Percentiles rank a stretch among this genome's conserved stretches.
These are phyloP conservation scores for Arbutus unedo DNA, from an alignment of 148 eudicot genomes.

Conservation along the genomic window DNA sequence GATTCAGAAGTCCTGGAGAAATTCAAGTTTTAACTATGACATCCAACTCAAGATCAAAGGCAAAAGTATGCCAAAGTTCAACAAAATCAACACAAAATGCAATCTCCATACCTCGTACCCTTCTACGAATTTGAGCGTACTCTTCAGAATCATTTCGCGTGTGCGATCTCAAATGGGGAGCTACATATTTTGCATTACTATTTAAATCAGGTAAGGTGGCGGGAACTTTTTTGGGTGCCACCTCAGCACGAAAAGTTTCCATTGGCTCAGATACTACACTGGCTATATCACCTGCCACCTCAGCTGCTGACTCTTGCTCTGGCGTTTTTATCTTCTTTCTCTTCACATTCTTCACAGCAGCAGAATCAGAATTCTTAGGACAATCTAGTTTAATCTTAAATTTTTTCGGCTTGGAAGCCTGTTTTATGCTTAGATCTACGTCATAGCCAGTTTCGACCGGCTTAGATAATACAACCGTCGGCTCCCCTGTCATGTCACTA, in stretches of 20 bases:
- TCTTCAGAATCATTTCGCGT: constrained; percentile 55
- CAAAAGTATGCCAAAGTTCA: constrained; percentile 1
- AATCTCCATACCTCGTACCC: constrained; percentile 59
- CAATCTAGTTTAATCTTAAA: constrained; percentile 13
- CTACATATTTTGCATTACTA: constrained; percentile 51
- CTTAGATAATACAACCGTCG: constrained; percentile 8
- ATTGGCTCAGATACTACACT: constrained; percentile 21
- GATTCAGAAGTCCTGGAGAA: constrained; percentile 72
- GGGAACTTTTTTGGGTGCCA: constrained; percentile 23
- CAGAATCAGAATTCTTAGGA: constrained; percentile 12
- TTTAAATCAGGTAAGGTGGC: constrained; percentile 19
- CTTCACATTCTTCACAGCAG: constrained; percentile 16
- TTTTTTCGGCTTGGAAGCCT: constrained; percentile 5
- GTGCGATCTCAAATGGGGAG: constrained; percentile 72
- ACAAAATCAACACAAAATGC: constrained; percentile 1
- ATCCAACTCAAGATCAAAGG: constrained; percentile 10
- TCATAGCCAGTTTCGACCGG: neutral
- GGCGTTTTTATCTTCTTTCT: constrained; percentile 43
- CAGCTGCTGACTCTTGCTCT: constrained; percentile 28
- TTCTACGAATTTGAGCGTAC: constrained; percentile 56
- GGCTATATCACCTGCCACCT: constrained; percentile 17
- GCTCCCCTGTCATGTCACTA: constrained; percentile 7
- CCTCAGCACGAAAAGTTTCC: constrained; percentile 24
- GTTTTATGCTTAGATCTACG: constrained; percentile 4
- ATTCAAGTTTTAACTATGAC: constrained; percentile 11